Base-by-base conservation (phyloP, 176 grass and related monocot genomes). In the Carex littledalei region DNA sequence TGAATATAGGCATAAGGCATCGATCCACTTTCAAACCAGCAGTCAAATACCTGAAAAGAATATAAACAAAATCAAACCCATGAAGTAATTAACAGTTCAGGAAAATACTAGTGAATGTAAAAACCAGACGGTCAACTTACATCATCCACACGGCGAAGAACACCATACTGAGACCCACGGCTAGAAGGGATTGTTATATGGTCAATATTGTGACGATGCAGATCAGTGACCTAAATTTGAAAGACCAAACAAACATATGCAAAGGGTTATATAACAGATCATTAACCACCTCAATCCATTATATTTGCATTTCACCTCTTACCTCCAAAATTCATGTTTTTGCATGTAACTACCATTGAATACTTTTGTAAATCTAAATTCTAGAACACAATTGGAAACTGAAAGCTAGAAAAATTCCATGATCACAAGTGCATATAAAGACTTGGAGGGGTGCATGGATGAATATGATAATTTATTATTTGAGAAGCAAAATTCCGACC, bases 1-100 rank as follows among this genome's bases (percentile, higher is more conserved):
- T 99, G 96, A 89, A 99, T 92, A 85, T 95, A 95, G 31, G 96
- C 96, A 89, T 95, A 99, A 81, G 96, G 96, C 96, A 99, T 99
- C 4, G 93, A 99, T 49, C 93, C 93, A 81, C 96, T 99, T 86
- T 99, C 96, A 84, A 99, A 99, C 96, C 96, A 99, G 85, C 96
- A 99, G 66, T 99, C 96, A 6, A 99, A 99, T 85, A 99, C 96
- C 96, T 99, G 85, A 85, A 87, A 79, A 80, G 14, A 60, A 66
- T 54, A 67, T 29, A 63, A 64, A 64, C 2, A 67, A 66, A 54
- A 86, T 80, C 24, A 37, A 79, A 80, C 43, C 55, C 14, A 55
- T 11, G 54, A 86, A 78, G 20, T 80, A 81, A 26, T 26, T 26
- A 26, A 59, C 0, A 64, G 4, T 34, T 15, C 6, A 6, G 2